Evolutionary conservation across 306 rosid genomes (phyloP).

Genomic region (Cucumis sativus): DNA sequence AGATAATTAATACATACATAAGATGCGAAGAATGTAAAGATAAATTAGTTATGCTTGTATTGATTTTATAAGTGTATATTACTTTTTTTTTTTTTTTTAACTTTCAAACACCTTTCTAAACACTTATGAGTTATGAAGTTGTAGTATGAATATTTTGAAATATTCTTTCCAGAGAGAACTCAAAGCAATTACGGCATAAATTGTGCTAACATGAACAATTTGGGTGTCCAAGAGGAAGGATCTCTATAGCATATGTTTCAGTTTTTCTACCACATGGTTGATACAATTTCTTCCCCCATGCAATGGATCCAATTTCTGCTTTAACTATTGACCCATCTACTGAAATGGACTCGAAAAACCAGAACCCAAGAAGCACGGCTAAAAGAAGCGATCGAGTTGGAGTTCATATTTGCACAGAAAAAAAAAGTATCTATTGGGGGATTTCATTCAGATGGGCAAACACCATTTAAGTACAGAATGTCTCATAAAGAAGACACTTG

Average conservation of each 20-base stretch:
- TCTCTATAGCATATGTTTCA: background rate
- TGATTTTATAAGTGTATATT: no score
- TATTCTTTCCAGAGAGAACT: background rate
- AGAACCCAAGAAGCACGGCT: background rate
- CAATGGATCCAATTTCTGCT: background rate
- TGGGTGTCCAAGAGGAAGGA: background rate
- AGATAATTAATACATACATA: background rate
- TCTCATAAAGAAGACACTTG: background rate
- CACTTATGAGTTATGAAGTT: no score
- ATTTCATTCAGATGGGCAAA: background rate
- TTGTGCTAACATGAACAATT: background rate
- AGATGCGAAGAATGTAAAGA: background rate
- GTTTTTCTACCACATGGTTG: background rate
- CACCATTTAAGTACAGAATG: background rate
- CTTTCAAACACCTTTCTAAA: no score
- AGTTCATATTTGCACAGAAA: background rate
- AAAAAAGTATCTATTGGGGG: background rate
- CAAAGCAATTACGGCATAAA: background rate
- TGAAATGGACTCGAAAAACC: background rate
- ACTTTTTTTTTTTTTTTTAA: no score
- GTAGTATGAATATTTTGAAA: background rate
- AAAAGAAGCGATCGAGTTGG: background rate
- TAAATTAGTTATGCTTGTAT: no score
- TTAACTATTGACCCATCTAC: background rate
- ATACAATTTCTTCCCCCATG: background rate